These are phyloP conservation scores for Posidonia oceanica DNA, from an alignment of 116 monocot genomes.

Conservation along the genomic window DNA sequence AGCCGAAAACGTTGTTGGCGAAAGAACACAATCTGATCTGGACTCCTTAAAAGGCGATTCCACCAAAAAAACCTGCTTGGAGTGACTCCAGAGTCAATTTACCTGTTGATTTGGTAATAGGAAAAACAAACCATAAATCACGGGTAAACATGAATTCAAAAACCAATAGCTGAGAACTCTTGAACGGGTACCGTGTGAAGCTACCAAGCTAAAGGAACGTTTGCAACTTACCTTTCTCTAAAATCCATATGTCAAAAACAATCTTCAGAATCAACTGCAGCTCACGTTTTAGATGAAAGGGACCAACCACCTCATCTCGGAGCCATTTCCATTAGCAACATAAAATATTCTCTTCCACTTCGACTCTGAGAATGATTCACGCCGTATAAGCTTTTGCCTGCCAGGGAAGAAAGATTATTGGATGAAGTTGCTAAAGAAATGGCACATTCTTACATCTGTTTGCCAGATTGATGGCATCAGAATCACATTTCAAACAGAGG, in stretches of 20 bases:
- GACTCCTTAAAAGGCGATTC: no score
- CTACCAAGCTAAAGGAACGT: no score
- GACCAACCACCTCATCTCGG: constrained; percentile 89
- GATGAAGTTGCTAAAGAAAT: no score
- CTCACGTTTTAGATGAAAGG: constrained; percentile 38
- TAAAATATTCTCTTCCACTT: constrained; percentile 90
- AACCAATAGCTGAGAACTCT: background rate
- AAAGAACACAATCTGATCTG: no score
- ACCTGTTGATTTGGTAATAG: background rate
- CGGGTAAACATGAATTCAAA: background rate
- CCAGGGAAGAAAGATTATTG: background rate
- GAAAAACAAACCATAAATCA: background rate
- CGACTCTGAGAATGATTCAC: constrained; percentile 68
- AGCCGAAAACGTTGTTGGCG: no score
- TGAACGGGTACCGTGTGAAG: background rate
- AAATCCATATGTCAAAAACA: background rate
- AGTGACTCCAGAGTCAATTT: no score
- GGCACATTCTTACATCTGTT: no score
- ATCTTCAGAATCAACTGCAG: background rate
- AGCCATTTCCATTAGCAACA: constrained; percentile 90
- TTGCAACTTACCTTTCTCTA: background rate
- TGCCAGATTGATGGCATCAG: no score
- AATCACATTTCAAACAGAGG: no score
- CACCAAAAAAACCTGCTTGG: no score
- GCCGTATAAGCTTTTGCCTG: constrained; percentile 86